Base-by-base conservation (phyloP, 257 asterid genomes). In the Gentiana straminea region DNA sequence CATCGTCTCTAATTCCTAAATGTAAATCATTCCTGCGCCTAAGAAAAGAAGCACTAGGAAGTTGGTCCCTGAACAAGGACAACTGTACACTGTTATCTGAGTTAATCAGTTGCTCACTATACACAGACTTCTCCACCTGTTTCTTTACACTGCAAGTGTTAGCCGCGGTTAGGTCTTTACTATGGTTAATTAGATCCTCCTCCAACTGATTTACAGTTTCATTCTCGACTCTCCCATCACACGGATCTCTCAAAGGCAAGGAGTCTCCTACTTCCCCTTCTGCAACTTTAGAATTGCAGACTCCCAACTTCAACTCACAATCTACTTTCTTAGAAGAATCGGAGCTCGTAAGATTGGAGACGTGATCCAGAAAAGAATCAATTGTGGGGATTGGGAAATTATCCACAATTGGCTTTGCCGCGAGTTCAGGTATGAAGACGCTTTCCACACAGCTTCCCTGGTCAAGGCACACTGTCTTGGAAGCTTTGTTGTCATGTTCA, bases 1-100 rank as follows among this genome's bases (percentile, higher is more conserved):
- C 97, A 79, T 88, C 97, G 84, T 88, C 94, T 75, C 94, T 92
- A 92, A 69, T 74, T 71, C 94, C 97, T 92, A 92, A 67, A 57
- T 88, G 80, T 80, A 92, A 94, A 83, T 60, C 69, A 59, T 67
- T 75, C 84, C 84, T 70, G 62, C 54, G 93, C 84, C 81, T 87
- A 55, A 70, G 81, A 69, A 75, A 61, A 52, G 74, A 68, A 79
- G 81, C 79, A 62, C 63, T 72, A 66, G 75, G 72, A 77, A 77
- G 48, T 60, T 74, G 75, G 64, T 79, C 83, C 80, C 93, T 88
- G 68, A 81, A 75, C 81, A 79, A 74, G 75, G 92, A 82, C 65
- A 84, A 69, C 86, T 83, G 81, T 85, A 92, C 99, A 88, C 86
- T 83, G 79, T 74, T 70, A 56, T 70, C 88, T 68, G 88, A 73